These are phyloP conservation scores for Bipolaris cookei DNA, from an alignment of 2,329 filamentous ascomycete species.

Conservation along the genomic window DNA sequence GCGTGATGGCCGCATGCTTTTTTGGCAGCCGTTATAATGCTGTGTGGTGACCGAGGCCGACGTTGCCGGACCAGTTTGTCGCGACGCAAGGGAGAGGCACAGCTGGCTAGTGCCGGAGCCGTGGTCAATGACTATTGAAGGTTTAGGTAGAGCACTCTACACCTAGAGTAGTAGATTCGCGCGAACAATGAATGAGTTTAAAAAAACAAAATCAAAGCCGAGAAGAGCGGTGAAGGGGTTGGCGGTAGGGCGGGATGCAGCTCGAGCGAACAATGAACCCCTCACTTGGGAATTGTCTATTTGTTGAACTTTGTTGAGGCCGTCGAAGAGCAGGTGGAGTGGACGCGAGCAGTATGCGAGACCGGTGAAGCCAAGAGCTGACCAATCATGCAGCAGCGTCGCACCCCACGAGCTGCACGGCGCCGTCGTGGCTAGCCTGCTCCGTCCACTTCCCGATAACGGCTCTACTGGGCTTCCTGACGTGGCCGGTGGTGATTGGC, in stretches of 20 bases:
- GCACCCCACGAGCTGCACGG: constrained; percentile 43
- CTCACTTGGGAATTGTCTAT: constrained; percentile 27
- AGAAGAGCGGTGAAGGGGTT: constrained; percentile 44
- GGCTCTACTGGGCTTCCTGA: constrained; percentile 43
- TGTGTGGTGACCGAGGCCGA: constrained; percentile 34
- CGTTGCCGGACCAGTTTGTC: constrained; percentile 11
- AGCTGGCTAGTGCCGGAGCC: constrained; percentile 17
- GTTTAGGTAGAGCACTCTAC: background rate
- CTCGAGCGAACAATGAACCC: constrained; percentile 30
- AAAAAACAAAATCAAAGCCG: constrained; percentile 31
- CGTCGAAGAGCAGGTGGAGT: constrained; percentile 35
- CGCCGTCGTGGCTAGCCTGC: constrained; percentile 43
- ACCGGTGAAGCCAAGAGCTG: constrained; percentile 33
- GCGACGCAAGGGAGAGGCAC: constrained; percentile 8
- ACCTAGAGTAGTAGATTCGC: too few species aligned
- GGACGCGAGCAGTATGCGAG: constrained; percentile 26
- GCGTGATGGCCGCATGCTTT: constrained; percentile 34
- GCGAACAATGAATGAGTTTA: constrained; percentile 4
- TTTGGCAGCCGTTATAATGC: constrained; percentile 32
- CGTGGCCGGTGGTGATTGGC: constrained; percentile 49
- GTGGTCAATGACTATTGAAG: background rate
- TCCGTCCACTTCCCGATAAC: constrained; percentile 46
- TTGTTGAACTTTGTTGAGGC: constrained; percentile 28
- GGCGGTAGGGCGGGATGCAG: constrained; percentile 37
- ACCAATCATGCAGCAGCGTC: constrained; percentile 33